phyloP scores from a whole-genome alignment of 2,329 filamentous ascomycete genomes.

The Colletotrichum plurivorum region DNA sequence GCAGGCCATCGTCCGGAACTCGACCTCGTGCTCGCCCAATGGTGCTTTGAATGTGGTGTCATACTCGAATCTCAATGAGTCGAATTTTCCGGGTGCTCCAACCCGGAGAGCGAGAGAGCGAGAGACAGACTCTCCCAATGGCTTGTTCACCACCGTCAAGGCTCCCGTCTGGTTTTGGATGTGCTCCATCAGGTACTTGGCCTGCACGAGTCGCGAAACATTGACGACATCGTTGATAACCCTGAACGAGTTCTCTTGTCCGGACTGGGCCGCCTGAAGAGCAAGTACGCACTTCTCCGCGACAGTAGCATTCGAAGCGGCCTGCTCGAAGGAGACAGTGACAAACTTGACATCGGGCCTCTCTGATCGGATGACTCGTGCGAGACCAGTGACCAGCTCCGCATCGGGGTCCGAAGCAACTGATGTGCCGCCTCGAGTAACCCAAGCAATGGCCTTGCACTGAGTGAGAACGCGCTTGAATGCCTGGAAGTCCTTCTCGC shows the following conservation, averaged over 20 bases:
- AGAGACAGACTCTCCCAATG: not conserved
- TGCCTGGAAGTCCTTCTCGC: conserved; percentile 34
- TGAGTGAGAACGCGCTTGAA: conserved; percentile 43
- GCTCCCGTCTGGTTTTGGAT: conserved; percentile 38
- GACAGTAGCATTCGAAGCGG: conserved; percentile 13
- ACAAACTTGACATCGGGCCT: conserved; percentile 42
- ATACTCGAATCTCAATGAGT: conserved; percentile 46
- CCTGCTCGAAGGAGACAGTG: conserved; percentile 41
- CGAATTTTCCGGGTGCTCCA: conserved; percentile 44
- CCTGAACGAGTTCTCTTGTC: conserved; percentile 25
- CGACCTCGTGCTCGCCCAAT: conserved; percentile 53
- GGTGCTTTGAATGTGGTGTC: conserved; percentile 43
- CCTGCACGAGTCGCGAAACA: conserved; percentile 27
- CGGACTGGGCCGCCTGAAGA: not conserved
- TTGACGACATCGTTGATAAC: conserved; percentile 6
- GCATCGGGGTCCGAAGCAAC: conserved; percentile 37
- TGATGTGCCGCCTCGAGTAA: conserved; percentile 30
- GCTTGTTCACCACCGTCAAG: conserved; percentile 13
- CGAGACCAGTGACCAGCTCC: conserved; percentile 44
- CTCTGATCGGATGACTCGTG: conserved; percentile 42
- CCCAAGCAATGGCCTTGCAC: conserved; percentile 38
- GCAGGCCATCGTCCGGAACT: conserved; percentile 57
- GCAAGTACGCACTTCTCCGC: conserved; percentile 21
- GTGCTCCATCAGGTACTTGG: conserved; percentile 31
- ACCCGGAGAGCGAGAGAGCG: conserved; percentile 51